Percentiles rank a stretch among this genome's conserved stretches.
Evolutionary conservation across 495 filamentous ascomycete species (phyloP).

Genomic region (Penicillium riverlandense): DNA sequence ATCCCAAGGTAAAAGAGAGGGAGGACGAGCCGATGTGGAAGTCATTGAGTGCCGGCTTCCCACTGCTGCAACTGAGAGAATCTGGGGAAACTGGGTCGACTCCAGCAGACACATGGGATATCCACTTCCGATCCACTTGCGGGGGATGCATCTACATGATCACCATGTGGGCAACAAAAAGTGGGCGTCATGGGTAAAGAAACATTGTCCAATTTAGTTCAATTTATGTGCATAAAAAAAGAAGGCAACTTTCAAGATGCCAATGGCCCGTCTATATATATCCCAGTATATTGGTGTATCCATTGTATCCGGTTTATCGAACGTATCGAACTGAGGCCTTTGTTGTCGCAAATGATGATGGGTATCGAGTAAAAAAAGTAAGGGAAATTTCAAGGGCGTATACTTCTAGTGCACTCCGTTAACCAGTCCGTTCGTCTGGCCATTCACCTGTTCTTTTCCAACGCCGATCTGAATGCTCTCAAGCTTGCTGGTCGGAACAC

Average conservation of each 20-base stretch:
- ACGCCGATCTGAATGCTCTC: constrained; percentile 6
- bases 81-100: too few species aligned
- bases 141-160: background rate
- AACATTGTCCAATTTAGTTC: background rate
- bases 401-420: constrained; percentile 11
- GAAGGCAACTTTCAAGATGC: background rate
- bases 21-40: too few species aligned
- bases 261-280: background rate
- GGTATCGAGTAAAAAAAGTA: background rate
- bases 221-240: background rate
- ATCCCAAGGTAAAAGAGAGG: too few species aligned
- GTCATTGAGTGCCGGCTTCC: too few species aligned
- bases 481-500: constrained; percentile 14
- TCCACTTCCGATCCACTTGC: background rate
- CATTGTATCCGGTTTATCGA: too few species aligned
- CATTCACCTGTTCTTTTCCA: background rate
- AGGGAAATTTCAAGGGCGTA: background rate
- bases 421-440: background rate
- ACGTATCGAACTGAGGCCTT: background rate
- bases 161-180: background rate
- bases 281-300: background rate
- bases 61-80: background rate
- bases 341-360: background rate
- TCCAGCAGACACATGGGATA: background rate
- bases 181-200: background rate